Conservation (phyloP, 2,329 filamentous ascomycete species). For the Corynespora cassiicola region DNA sequence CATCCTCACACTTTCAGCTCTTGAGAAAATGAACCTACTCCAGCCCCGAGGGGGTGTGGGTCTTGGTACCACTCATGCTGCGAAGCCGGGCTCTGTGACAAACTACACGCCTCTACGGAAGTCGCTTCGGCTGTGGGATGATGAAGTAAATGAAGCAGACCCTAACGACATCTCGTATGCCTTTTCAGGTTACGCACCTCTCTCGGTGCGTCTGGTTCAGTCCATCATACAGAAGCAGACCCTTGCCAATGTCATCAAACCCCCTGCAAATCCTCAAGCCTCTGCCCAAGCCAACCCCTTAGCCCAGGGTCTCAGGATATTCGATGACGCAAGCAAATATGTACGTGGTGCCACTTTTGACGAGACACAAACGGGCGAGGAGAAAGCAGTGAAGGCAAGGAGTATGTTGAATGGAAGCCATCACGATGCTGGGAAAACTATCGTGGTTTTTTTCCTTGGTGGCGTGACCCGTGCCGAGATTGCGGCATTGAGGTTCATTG, state of each 20-base stretch:
- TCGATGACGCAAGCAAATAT: slow-evolving; percentile 90
- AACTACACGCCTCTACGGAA: slow-evolving; percentile 92
- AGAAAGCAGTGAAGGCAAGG: slow-evolving; percentile 87
- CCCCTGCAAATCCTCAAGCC: slow-evolving; percentile 46
- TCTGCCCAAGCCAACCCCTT: slow-evolving; percentile 59
- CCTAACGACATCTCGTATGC: slow-evolving; percentile 97
- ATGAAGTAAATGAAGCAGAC: slow-evolving; percentile 94
- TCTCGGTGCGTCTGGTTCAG: slow-evolving; percentile 90
- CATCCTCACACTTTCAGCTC: slow-evolving; percentile 81
- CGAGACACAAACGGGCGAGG: slow-evolving; percentile 87
- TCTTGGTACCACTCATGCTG: slow-evolving; percentile 54
- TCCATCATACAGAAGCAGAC: slow-evolving; percentile 91
- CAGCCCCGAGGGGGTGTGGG: slow-evolving; percentile 59
- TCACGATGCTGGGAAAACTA: slow-evolving; percentile 69
- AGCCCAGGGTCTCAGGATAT: slow-evolving; percentile 87
- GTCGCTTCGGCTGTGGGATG: slow-evolving; percentile 85
- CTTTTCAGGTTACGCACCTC: slow-evolving; percentile 94
- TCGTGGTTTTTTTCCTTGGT: slow-evolving; percentile 97
- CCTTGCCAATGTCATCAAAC: slow-evolving; percentile 66
- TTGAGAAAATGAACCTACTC: slow-evolving; percentile 90
- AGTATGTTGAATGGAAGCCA: slow-evolving; percentile 76
- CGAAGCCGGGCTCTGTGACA: slow-evolving; percentile 58
- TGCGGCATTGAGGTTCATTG: slow-evolving; percentile 89
- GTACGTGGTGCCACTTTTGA: slow-evolving; percentile 90
- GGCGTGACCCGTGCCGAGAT: slow-evolving; percentile 97